Evolutionary conservation across 1,284 basidiomycete species (phyloP).

Genomic region (Peniophora sp.): DNA sequence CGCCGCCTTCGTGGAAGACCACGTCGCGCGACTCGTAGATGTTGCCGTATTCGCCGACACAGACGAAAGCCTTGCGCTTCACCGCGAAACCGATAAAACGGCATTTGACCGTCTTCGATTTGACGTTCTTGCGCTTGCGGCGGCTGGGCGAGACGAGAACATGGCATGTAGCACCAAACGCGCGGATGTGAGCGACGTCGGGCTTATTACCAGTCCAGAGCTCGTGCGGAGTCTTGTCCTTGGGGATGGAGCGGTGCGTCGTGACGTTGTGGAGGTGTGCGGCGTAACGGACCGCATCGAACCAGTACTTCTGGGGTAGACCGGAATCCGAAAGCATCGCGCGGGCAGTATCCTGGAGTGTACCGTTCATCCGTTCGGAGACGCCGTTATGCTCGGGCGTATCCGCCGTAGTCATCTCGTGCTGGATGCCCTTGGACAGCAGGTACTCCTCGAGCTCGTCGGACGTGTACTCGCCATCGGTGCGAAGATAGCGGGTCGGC

Average conservation of each 20-base stretch:
- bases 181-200: no score
- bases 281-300: background rate
- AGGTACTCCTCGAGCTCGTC: constrained; percentile 1
- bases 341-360: background rate
- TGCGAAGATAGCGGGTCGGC: background rate
- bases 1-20: no score
- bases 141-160: no score
- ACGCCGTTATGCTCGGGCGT: constrained; percentile 2
- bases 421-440: background rate
- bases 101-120: no score
- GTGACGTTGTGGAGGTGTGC: background rate
- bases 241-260: background rate
- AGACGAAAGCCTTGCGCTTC: no score
- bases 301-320: background rate
- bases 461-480: constrained; percentile 4
- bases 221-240: background rate
- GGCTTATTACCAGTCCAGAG: background rate
- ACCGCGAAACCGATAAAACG: no score
- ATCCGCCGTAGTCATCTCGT: constrained; percentile 4
- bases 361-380: background rate
- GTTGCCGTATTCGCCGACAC: no score
- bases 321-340: background rate
- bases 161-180: no score
- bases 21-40: no score
- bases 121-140: no score